A percentile compares a stretch with the other conserved stretches of the same genome.
Conservation (phyloP, 176 grass and related monocot species). For the Aegilops longissima region DNA sequence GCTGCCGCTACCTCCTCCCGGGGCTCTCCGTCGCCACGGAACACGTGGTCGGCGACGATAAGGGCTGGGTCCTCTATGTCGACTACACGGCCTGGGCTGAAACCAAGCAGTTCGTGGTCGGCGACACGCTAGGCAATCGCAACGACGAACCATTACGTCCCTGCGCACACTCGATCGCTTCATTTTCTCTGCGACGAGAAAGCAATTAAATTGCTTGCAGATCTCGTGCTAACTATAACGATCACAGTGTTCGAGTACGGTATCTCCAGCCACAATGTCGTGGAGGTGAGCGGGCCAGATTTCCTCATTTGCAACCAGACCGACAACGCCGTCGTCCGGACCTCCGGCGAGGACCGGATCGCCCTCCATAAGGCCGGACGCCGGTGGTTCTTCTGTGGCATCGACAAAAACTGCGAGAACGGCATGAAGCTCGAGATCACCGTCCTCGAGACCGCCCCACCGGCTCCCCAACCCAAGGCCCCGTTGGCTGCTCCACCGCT, state of each 20-base stretch:
- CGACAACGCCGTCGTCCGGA: neutral
- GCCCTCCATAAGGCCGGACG: neutral
- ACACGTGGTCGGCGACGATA: slow-evolving; percentile 30
- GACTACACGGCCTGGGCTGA: slow-evolving; percentile 41
- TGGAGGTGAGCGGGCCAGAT: slow-evolving; percentile 22
- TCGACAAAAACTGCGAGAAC: neutral
- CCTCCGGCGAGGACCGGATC: slow-evolving; percentile 24
- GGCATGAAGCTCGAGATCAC: slow-evolving; percentile 39
- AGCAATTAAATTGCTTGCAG: neutral
- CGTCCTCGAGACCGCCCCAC: neutral
- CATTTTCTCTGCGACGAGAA: neutral
- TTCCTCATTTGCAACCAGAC: slow-evolving; percentile 6
- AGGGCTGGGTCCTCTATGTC: slow-evolving; percentile 24
- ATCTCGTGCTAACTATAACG: neutral
- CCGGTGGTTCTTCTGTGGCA: slow-evolving; percentile 42
- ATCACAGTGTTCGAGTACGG: slow-evolving; percentile 49
- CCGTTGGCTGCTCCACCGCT: neutral
- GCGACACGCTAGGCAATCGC: slow-evolving; percentile 45
- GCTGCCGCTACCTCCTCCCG: neutral
- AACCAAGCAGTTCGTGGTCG: slow-evolving; percentile 43
- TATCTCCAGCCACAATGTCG: slow-evolving; percentile 17
- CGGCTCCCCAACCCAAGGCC: neutral
- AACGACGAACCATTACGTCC: neutral
- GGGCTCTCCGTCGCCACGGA: slow-evolving; percentile 16
- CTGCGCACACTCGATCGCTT: neutral